Conservation (phyloP, 192 early-diverging fungal genomes). For the Powellomyces hirtus region DNA sequence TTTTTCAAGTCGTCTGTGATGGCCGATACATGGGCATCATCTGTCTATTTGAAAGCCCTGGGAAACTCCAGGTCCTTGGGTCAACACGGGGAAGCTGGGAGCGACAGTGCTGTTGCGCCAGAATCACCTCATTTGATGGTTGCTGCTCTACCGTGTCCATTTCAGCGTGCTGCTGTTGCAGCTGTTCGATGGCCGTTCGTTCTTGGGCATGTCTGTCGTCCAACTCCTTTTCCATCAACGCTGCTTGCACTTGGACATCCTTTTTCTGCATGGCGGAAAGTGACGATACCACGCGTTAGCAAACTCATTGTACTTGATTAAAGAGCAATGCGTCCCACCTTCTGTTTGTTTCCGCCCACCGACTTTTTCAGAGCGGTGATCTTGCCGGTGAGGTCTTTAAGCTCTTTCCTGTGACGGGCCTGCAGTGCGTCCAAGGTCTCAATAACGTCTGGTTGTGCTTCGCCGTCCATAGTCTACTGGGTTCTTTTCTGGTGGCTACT, state of each 20-base stretch:
- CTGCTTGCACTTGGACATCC: constrained; percentile 70
- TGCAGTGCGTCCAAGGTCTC: constrained; percentile 66
- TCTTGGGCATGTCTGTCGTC: constrained; percentile 63
- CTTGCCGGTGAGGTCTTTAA: constrained; percentile 66
- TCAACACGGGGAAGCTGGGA: too few relatives aligned
- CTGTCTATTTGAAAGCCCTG: background rate
- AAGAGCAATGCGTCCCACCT: too few relatives aligned
- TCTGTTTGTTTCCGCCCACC: constrained; percentile 75
- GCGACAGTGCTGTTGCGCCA: too few relatives aligned
- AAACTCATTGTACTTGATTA: too few relatives aligned
- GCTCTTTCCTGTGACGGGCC: constrained; percentile 74
- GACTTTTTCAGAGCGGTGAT: constrained; percentile 76
- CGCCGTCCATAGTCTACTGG: background rate
- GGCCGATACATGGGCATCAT: background rate
- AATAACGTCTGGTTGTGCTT: constrained; percentile 2
- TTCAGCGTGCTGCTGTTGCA: too few relatives aligned
- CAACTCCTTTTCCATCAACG: constrained; percentile 62
- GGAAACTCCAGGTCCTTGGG: too few relatives aligned
- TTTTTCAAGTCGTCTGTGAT: background rate
- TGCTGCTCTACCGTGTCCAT: too few relatives aligned
- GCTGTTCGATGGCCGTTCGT: constrained; percentile 28
- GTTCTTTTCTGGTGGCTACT: background rate
- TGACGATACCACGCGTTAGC: too few relatives aligned
- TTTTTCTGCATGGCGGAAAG: too few relatives aligned
- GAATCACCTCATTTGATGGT: too few relatives aligned